Base-by-base conservation (phyloP, 352 stramenopile genomes). In the Halophytophthora batemanensis region DNA sequence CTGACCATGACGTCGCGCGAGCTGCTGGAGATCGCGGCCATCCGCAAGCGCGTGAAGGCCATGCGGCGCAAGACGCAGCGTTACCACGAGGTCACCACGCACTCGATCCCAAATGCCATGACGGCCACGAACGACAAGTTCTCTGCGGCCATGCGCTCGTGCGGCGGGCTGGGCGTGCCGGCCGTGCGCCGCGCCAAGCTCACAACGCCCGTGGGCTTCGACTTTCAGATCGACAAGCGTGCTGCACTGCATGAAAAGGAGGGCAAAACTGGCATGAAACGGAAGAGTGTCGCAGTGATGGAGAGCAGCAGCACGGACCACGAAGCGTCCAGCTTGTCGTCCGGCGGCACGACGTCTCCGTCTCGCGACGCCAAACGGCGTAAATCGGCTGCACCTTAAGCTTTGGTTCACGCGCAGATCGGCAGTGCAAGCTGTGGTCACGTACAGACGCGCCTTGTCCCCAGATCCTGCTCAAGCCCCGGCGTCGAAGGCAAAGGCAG, bases 1-100 rank as follows among this genome's bases (percentile, higher is more conserved):
- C 60, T 90, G 23, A 90, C 77, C 19, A 65, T 64, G 46, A 90
- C 80, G 45, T 88, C 80, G n/a, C 73, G 77, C 40, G 80, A 90
- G 51, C 37, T 90, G 38, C 61, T 77, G 49, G 80, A 90, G 63
- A 90, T 90, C 48, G 71, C 69, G 4, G 77, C 80, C 33, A 74
- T 90, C 45, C 69, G 69, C 52, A 79, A 82, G 44, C 76, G 77
- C 40, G 64, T 90, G 2, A 50, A 65, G 19, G 61, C 66, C 18
- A 78, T 72, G 59, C 79, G 79, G 23, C 71, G 66, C 23, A 82
- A 82, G 43, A 85, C 77, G 45, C 64, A 76, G 34, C 72, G 76
- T 35, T 90, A 90, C 40, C 80, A 88, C 45, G 63, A 90, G 22
- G 56, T 61, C 6, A 90, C 69, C 31, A 88, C 77, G 38, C 60